Evolutionary conservation across 1,284 basidiomycete species (phyloP), one percentile per base, ranked within the genome.

Genomic region (Omphalotus olearius): DNA sequence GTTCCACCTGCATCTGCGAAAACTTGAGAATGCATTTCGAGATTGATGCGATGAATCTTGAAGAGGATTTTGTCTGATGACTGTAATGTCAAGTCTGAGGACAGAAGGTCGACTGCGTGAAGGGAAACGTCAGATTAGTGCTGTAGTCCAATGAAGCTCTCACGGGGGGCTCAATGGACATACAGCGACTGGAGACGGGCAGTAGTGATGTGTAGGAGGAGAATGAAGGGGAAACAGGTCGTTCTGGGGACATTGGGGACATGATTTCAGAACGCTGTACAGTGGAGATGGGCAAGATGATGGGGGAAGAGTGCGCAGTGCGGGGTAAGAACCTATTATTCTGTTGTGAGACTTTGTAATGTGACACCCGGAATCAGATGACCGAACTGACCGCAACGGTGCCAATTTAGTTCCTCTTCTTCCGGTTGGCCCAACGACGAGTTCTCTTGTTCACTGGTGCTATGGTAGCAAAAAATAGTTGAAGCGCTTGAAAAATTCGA

Each of bases 11-110:
- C 56, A 33, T 57, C 56, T 9, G 56, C 56, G 16, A 67, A 66
- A 1, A 57, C 64, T 30, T 60, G 62, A 26, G 60, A 62, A 44
- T 58, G 60, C 13, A 50, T 50, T 47, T 61, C 61, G 9, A 67
- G 60, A 45, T 66, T 64, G 1, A 30, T 45, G 14, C 52, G 55
- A 40, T 67, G 65, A 0, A 63, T 58, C 3, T 60, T 59, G 50
- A 62, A 58, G 1, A 48, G 25, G 6, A 55, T 40, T 1, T 59
- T 57, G 45, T 66, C 63, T 5, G 55, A 59, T 0, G 65, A 64
- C 50, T 56, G 17, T 1, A 68, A 42, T 1, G 57, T 51, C 10
- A 66, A 30, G 50, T 68, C 61, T 20, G 52, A 53, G 18, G 40
- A 11, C 13, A 49, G 41, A 4, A 48, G 35, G 28, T 57, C 45